phyloP scores from a whole-genome alignment of 768 basidiomycete genomes.

The Porphyrellus cyaneotinctus region DNA sequence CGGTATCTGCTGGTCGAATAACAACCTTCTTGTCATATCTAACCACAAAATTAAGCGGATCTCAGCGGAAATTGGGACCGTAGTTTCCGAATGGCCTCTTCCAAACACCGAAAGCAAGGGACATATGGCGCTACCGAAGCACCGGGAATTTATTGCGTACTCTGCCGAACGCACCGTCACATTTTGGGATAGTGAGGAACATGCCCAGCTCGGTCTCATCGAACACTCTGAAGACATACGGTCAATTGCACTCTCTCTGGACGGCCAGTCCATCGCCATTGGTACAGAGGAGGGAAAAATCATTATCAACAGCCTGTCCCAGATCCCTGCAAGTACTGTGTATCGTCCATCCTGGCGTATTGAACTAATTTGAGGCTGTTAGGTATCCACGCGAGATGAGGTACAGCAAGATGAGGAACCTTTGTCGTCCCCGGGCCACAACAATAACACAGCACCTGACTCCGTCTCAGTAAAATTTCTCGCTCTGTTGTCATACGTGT shows the following conservation, averaged over 20 bases:
- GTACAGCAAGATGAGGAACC: too few species aligned
- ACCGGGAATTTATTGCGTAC: not conserved
- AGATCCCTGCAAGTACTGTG: not conserved
- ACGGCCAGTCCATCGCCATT: not conserved
- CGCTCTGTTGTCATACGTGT: too few species aligned
- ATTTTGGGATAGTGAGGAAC: not conserved
- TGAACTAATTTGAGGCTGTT: too few species aligned
- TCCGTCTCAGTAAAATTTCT: too few species aligned
- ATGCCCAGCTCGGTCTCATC: not conserved
- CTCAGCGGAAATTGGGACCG: not conserved
- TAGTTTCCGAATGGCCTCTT: not conserved
- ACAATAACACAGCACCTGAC: too few species aligned
- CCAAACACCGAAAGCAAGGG: too few species aligned
- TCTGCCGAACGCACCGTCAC: not conserved
- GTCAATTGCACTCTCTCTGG: not conserved
- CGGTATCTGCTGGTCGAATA: not conserved
- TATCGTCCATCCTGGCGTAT: too few species aligned
- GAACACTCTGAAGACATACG: not conserved
- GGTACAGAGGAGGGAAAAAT: not conserved
- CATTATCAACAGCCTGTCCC: not conserved
- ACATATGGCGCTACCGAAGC: not conserved
- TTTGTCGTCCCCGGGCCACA: too few species aligned
- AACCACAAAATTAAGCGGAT: not conserved
- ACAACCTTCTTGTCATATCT: not conserved
- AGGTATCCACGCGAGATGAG: too few species aligned